These are phyloP conservation scores for Scalesia atractyloides DNA, from an alignment of 129 eudicot species.

Conservation along the genomic window DNA sequence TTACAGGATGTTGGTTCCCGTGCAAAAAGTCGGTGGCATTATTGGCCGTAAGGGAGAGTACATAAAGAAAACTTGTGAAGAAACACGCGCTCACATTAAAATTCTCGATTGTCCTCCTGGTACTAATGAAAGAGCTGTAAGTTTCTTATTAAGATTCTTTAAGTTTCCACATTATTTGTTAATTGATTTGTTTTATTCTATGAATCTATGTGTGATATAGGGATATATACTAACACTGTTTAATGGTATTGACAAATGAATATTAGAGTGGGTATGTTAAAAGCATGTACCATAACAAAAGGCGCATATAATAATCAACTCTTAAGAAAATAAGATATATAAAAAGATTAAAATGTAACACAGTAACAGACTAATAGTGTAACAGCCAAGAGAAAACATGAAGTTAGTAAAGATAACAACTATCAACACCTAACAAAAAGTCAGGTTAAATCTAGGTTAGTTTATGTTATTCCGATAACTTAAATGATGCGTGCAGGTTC, in stretches of 20 bases:
- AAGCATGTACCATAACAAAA: constrained; percentile 18
- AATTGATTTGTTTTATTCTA: constrained; percentile 3
- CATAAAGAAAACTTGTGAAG: constrained; percentile 89
- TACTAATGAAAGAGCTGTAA: constrained; percentile 86
- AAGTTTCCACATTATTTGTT: constrained; percentile 2
- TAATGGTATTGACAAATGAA: background rate
- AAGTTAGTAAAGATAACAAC: constrained; percentile 20
- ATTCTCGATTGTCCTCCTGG: constrained; percentile 97
- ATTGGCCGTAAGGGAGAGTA: constrained; percentile 97
- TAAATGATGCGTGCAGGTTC: constrained; percentile 94
- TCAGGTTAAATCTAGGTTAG: constrained; percentile 30
- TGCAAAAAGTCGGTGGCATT: constrained; percentile 86
- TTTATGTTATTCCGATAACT: constrained; percentile 56
- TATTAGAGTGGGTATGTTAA: constrained; percentile 10
- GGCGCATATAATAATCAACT: constrained; percentile 10
- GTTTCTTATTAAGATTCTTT: constrained; percentile 33
- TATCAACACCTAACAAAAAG: constrained; percentile 26
- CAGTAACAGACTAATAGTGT: background rate
- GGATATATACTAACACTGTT: constrained; percentile 24
- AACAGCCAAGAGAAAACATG: constrained; percentile 20
- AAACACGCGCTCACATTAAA: constrained; percentile 90
- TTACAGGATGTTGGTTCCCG: constrained; percentile 87
- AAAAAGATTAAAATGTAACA: background rate
- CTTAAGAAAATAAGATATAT: constrained; percentile 13
- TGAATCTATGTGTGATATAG: background rate